Conservation (phyloP, 2,329 filamentous ascomycete species). For the Aspergillus hiratsukae region DNA sequence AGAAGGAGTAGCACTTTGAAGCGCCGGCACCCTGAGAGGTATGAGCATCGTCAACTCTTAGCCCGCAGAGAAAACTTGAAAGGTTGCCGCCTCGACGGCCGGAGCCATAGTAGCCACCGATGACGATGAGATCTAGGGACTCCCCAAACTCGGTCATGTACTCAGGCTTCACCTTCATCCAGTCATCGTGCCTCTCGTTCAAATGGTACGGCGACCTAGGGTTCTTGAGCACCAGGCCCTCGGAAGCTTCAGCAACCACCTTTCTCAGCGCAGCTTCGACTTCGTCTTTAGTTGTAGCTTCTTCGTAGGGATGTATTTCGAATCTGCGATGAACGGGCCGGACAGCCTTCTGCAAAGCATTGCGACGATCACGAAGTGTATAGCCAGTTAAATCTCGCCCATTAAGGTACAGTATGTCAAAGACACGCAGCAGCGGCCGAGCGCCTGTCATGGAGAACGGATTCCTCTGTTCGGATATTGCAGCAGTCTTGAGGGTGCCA, state of each 20-base stretch:
- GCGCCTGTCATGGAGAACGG: conserved; percentile 57
- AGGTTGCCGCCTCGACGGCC: conserved; percentile 77
- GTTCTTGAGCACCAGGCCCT: conserved; percentile 91
- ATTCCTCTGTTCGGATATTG: conserved; percentile 72
- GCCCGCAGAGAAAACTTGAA: conserved; percentile 84
- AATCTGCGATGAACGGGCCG: conserved; percentile 67
- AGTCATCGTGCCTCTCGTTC: conserved; percentile 88
- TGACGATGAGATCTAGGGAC: conserved; percentile 79
- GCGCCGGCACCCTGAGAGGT: conserved; percentile 52
- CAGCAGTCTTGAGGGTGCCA: conserved; percentile 88
- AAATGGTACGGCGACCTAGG: conserved; percentile 80
- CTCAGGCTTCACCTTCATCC: conserved; percentile 98
- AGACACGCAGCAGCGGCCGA: conserved; percentile 76
- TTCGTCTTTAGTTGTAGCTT: conserved; percentile 62
- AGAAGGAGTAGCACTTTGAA: conserved; percentile 88
- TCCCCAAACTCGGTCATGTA: conserved; percentile 98
- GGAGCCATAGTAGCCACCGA: conserved; percentile 90
- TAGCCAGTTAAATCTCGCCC: conserved; percentile 74
- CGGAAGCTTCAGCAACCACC: conserved; percentile 80
- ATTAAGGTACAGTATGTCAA: conserved; percentile 89
- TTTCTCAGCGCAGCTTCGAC: conserved; percentile 76
- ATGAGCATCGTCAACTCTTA: conserved; percentile 69
- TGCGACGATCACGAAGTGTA: conserved; percentile 73
- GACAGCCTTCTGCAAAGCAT: conserved; percentile 68
- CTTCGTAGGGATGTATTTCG: conserved; percentile 71